Evolutionary conservation across 768 basidiomycete species (phyloP).

Genomic region (Chalciporus piperatus): DNA sequence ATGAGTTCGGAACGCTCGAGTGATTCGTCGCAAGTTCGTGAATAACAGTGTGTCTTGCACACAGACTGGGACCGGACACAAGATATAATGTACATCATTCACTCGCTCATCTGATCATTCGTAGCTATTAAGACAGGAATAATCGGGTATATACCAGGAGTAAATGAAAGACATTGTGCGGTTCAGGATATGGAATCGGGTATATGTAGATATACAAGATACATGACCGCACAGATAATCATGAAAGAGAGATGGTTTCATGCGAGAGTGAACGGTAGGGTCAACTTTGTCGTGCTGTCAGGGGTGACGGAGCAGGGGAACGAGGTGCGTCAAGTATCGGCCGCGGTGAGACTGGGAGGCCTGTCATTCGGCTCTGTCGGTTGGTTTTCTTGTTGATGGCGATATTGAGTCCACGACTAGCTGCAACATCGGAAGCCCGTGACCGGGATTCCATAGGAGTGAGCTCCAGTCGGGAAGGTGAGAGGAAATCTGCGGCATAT

Average conservation of each 20-base stretch:
- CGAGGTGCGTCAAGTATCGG: conserved; percentile 13
- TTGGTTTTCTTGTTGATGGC: conserved; percentile 55
- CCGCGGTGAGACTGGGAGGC: conserved; percentile 51
- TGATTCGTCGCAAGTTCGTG: too few species aligned
- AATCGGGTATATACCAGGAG: conserved; percentile 21
- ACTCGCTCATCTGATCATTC: conserved; percentile 1
- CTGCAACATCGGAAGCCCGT: conserved; percentile 59
- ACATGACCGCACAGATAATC: conserved; percentile 14
- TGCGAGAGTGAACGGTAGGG: not conserved
- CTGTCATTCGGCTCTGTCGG: conserved; percentile 62
- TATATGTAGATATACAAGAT: conserved; percentile 23
- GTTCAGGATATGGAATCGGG: conserved; percentile 10
- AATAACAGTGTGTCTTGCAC: too few species aligned
- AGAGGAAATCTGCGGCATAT: conserved; percentile 13
- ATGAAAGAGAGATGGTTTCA: not conserved
- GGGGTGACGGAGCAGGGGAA: conserved; percentile 16
- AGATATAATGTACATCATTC: not conserved
- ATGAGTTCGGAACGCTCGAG: too few species aligned
- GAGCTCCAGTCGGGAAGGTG: conserved; percentile 21
- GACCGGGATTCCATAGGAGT: conserved; percentile 39
- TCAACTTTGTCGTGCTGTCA: conserved; percentile 26
- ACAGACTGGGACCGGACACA: too few species aligned
- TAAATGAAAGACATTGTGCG: conserved; percentile 6
- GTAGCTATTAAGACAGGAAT: conserved; percentile 7
- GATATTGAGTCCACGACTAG: conserved; percentile 69